Conservation (phyloP, 805 yeast species). For the Candida arabinofermentans region DNA sequence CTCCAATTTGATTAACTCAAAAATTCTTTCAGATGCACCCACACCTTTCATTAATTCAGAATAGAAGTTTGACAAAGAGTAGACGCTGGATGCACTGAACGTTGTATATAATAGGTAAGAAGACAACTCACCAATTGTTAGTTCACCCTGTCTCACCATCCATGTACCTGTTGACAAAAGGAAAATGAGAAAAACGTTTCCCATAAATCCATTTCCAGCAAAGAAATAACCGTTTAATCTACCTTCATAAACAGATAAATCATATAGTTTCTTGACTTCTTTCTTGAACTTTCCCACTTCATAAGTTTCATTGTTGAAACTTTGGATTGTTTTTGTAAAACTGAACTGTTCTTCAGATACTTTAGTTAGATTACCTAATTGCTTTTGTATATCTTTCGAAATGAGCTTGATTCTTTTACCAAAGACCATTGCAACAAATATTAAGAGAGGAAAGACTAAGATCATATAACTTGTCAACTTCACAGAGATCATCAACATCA, state of each 20-base stretch:
- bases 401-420: conserved; percentile 74
- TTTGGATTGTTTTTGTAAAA: conserved; percentile 82
- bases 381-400: conserved; percentile 74
- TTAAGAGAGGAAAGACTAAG: conserved; percentile 77
- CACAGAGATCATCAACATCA: conserved; percentile 88
- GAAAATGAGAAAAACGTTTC: conserved; percentile 76
- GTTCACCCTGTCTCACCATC: conserved; percentile 70
- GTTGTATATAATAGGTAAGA: conserved; percentile 95
- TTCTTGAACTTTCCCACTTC: conserved; percentile 74
- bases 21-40: conserved; percentile 90
- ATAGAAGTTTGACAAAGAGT: conserved; percentile 86
- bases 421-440: conserved; percentile 73
- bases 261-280: conserved; percentile 61
- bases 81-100: conserved; percentile 88
- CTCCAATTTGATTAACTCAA: conserved; percentile 76
- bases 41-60: conserved; percentile 96
- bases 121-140: conserved; percentile 84
- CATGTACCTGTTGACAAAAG: conserved; percentile 75
- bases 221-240: conserved; percentile 68
- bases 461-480: conserved; percentile 80
- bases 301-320: conserved; percentile 78
- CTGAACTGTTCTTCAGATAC: conserved; percentile 89
- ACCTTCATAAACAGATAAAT: conserved; percentile 78
- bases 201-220: conserved; percentile 79
- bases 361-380: conserved; percentile 80